Percentiles rank a stretch among this genome's conserved stretches.
phyloP scores from a whole-genome alignment of 768 basidiomycete species.

The Lanmaoa pseudosensibilis region DNA sequence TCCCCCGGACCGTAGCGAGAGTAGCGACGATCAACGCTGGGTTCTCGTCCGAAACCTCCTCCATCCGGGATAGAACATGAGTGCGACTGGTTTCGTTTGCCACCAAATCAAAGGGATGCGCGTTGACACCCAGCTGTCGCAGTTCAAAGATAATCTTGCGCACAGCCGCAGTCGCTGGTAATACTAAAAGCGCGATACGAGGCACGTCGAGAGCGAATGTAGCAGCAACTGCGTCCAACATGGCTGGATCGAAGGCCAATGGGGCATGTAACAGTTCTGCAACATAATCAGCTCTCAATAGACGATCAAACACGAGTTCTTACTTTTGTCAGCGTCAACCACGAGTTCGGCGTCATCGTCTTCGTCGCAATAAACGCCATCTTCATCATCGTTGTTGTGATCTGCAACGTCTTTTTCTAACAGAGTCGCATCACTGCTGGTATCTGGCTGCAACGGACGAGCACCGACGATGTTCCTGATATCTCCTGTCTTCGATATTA shows the following conservation, averaged over 20 bases:
- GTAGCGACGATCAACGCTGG: constrained; percentile 70
- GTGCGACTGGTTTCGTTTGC: constrained; percentile 42
- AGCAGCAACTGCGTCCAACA: constrained; percentile 68
- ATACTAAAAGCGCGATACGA: constrained; percentile 61
- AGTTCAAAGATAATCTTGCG: constrained; percentile 65
- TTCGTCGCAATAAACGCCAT: constrained; percentile 26
- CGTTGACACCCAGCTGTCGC: constrained; percentile 64
- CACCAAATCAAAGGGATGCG: constrained; percentile 57
- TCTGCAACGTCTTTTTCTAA: background rate
- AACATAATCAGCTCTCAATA: constrained; percentile 6
- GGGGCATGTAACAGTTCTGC: constrained; percentile 46
- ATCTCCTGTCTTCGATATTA: constrained; percentile 53
- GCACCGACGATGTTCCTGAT: constrained; percentile 59
- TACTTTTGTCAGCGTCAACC: constrained; percentile 25
- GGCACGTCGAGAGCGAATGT: constrained; percentile 75
- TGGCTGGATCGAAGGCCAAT: constrained; percentile 54
- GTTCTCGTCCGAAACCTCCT: constrained; percentile 40
- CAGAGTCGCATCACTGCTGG: background rate
- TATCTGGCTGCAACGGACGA: constrained; percentile 9
- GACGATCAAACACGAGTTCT: background rate
- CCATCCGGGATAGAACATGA: constrained; percentile 41
- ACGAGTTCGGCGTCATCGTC: constrained; percentile 21
- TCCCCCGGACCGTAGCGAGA: constrained; percentile 65
- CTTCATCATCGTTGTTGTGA: constrained; percentile 4
- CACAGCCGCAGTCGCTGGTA: constrained; percentile 62